Evolutionary conservation across 257 asterid genomes (phyloP).

Genomic region (Thymus mandschuricus): DNA sequence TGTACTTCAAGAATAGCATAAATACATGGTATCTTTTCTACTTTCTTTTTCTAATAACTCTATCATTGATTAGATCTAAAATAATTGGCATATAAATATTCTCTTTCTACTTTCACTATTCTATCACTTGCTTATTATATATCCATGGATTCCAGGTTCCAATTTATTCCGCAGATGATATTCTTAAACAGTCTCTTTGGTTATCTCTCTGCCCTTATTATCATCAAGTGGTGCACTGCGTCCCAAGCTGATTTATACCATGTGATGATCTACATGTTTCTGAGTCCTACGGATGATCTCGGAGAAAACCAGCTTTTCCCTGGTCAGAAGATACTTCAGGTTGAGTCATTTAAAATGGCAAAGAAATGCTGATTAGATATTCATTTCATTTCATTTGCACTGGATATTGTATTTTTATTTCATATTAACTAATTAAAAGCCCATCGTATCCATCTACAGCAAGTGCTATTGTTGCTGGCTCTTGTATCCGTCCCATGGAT

Average conservation of each 20-base stretch:
- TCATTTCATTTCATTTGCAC: too few species aligned
- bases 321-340: constrained; percentile 92
- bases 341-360: constrained; percentile 29
- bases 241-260: constrained; percentile 96
- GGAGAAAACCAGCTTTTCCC: constrained; percentile 95
- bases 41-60: constrained; percentile 13
- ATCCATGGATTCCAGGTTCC: constrained; percentile 71
- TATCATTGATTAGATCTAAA: constrained; percentile 13
- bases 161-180: constrained; percentile 89
- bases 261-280: constrained; percentile 99
- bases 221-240: constrained; percentile 94
- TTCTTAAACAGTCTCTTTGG: constrained; percentile 90
- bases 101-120: not conserved
- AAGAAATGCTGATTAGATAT: not conserved
- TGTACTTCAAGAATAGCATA: constrained; percentile 72
- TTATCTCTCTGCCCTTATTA: constrained; percentile 83
- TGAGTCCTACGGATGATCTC: constrained; percentile 89
- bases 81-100: constrained; percentile 21
- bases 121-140: constrained; percentile 24
- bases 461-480: constrained; percentile 69
- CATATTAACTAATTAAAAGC: not conserved
- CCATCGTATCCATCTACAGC: constrained; percentile 49
- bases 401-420: too few species aligned
- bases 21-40: constrained; percentile 68
- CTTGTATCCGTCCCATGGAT: constrained; percentile 97